Conservation (phyloP, 2,329 filamentous ascomycete genomes). For the Cercospora janseana region DNA sequence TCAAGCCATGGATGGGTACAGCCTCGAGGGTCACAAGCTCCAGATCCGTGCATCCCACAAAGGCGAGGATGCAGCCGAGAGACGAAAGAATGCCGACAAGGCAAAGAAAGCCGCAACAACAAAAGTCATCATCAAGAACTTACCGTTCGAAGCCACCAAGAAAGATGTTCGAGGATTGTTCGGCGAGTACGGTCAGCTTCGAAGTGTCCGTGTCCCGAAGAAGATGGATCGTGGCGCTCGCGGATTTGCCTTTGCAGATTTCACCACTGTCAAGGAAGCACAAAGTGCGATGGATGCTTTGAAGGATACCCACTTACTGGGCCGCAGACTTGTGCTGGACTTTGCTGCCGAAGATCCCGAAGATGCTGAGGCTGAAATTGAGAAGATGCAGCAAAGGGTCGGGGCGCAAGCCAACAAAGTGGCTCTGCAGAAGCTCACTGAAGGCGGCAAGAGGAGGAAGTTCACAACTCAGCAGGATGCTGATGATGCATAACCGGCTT, state of each 20-base stretch:
- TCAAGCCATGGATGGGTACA: slow-evolving; percentile 81
- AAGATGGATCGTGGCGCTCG: slow-evolving; percentile 87
- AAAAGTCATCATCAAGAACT: slow-evolving; percentile 96
- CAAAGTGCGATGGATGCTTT: slow-evolving; percentile 87
- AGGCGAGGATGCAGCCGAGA: slow-evolving; percentile 81
- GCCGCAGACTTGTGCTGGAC: slow-evolving; percentile 83
- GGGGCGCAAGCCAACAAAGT: slow-evolving; percentile 88
- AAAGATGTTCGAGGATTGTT: slow-evolving; percentile 86
- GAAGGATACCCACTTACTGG: slow-evolving; percentile 88
- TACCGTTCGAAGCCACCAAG: slow-evolving; percentile 93
- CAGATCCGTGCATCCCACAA: slow-evolving; percentile 84
- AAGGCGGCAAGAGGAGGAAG: slow-evolving; percentile 75
- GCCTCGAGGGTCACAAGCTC: slow-evolving; percentile 82
- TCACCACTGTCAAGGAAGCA: slow-evolving; percentile 86
- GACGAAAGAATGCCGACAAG: slow-evolving; percentile 76
- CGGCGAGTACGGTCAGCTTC: slow-evolving; percentile 84
- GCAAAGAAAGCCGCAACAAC: slow-evolving; percentile 79
- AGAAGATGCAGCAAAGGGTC: slow-evolving; percentile 95
- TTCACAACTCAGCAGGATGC: slow-evolving; percentile 54
- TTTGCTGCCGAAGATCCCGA: slow-evolving; percentile 85
- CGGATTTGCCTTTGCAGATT: slow-evolving; percentile 96
- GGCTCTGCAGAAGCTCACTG: slow-evolving; percentile 82
- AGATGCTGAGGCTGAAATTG: slow-evolving; percentile 93
- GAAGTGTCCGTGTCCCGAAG: slow-evolving; percentile 88
- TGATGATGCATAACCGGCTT: slow-evolving; percentile 4